phyloP scores from a whole-genome alignment of 352 stramenopile genomes.

The Globisporangium radiosum region DNA sequence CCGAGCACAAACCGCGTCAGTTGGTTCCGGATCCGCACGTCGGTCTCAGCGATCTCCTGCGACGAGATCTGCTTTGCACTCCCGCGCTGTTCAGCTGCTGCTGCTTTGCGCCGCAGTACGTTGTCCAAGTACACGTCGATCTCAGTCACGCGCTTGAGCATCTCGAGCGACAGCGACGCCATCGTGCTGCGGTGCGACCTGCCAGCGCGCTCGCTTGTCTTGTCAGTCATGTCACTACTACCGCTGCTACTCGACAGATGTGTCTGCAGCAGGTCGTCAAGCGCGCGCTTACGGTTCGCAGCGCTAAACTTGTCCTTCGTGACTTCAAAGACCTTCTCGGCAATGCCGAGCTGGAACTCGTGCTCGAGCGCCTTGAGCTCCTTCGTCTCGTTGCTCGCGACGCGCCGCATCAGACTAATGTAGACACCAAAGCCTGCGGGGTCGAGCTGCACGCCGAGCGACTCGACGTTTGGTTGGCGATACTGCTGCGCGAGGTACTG shows the following conservation, averaged over 20 bases:
- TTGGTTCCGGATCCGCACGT: conserved; percentile 74
- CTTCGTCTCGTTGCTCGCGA: conserved; percentile 72
- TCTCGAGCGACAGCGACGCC: conserved; percentile 64
- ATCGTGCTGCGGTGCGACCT: conserved; percentile 15
- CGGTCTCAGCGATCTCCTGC: conserved; percentile 62
- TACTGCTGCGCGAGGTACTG: conserved; percentile 70
- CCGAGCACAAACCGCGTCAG: conserved; percentile 64
- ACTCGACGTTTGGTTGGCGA: conserved; percentile 43
- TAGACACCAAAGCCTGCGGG: conserved; percentile 64
- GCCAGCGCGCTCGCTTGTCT: not conserved
- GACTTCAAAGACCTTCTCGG: conserved; percentile 72
- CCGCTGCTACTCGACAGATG: conserved; percentile 2
- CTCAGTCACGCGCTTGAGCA: conserved; percentile 75
- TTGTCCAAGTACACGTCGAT: conserved; percentile 84
- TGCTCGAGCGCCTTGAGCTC: conserved; percentile 75
- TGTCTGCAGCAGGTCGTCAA: conserved; percentile 51
- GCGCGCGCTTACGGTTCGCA: conserved; percentile 67
- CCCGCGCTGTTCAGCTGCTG: conserved; percentile 17
- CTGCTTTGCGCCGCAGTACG: conserved; percentile 53
- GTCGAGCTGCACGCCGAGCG: conserved; percentile 64
- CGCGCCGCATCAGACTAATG: conserved; percentile 66
- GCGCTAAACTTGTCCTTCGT: conserved; percentile 83
- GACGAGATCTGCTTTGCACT: conserved; percentile 38
- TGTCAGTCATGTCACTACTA: not conserved
- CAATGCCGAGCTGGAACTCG: conserved; percentile 76